Conservation (phyloP, 352 stramenopile genomes). For the Aphanomyces stellatus region DNA sequence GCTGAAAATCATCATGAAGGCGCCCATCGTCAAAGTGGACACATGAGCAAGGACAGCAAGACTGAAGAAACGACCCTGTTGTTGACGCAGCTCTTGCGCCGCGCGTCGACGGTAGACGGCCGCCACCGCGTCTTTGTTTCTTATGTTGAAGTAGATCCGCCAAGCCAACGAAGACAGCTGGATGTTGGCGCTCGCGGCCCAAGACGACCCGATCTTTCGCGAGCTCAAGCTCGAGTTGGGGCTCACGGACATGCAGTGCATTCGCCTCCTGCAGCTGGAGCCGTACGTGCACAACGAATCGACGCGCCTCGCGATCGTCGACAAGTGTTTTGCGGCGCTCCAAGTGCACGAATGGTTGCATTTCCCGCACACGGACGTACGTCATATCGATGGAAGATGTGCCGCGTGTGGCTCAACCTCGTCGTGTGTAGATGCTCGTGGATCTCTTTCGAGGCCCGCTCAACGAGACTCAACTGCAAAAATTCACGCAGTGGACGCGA, state of each 20-base stretch:
- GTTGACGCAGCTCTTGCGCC: conserved; percentile 60
- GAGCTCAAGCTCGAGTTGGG: conserved; percentile 43
- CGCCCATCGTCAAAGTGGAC: conserved; percentile 64
- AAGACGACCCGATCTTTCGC: conserved; percentile 29
- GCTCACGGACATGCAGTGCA: conserved; percentile 63
- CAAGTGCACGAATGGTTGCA: conserved; percentile 80
- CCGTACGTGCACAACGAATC: conserved; percentile 48
- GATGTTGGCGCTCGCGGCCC: conserved; percentile 41
- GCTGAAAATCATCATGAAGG: conserved; percentile 21
- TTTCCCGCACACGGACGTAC: conserved; percentile 72
- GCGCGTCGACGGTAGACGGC: conserved; percentile 47
- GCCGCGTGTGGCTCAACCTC: neutral
- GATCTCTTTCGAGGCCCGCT: conserved; percentile 74
- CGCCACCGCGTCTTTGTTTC: neutral
- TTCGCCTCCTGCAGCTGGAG: conserved; percentile 37
- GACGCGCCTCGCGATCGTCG: conserved; percentile 64
- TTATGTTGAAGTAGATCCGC: conserved; percentile 36
- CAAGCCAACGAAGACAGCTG: conserved; percentile 74
- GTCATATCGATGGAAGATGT: conserved; percentile 11
- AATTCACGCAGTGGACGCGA: conserved; percentile 70
- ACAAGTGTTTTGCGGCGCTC: conserved; percentile 75
- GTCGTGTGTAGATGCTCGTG: conserved; percentile 43
- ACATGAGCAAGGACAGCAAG: conserved; percentile 80
- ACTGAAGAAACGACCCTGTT: conserved; percentile 69
- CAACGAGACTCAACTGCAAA: conserved; percentile 77